Conservation (phyloP, 805 yeast genomes). For the Zygosaccharomyces siamensis region DNA sequence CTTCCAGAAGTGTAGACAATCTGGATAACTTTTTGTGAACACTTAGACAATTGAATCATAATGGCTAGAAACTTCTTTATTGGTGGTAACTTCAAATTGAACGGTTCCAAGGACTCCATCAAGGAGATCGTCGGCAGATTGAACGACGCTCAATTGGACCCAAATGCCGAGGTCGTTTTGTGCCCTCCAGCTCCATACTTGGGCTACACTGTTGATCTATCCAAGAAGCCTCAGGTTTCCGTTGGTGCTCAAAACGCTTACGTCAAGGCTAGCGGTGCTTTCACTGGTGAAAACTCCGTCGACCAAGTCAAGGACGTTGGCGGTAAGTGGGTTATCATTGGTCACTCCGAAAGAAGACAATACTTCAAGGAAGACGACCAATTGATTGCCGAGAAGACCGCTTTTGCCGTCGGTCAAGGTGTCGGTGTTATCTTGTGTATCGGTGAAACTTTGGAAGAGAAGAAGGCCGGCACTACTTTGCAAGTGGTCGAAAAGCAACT, state of each 20-base stretch:
- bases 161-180: constrained; percentile 85
- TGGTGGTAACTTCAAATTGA: constrained; percentile 99
- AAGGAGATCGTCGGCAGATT: constrained; percentile 76
- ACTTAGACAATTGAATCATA: constrained; percentile 6
- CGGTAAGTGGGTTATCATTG: constrained; percentile 90
- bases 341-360: constrained; percentile 98
- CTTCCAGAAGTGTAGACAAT: neutral
- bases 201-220: constrained; percentile 62
- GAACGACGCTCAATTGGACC: constrained; percentile 70
- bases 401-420: constrained; percentile 87
- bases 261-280: constrained; percentile 89
- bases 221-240: constrained; percentile 66
- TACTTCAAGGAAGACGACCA: constrained; percentile 86
- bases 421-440: constrained; percentile 90
- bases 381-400: constrained; percentile 88
- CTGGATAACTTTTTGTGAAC: neutral
- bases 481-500: constrained; percentile 85
- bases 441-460: constrained; percentile 96
- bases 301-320: constrained; percentile 85
- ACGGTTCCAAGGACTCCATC: constrained; percentile 87
- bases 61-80: constrained; percentile 91
- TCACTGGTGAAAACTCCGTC: constrained; percentile 94
- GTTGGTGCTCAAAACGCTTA: constrained; percentile 91
- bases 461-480: constrained; percentile 82
- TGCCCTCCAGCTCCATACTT: constrained; percentile 96